Evolutionary conservation across 208 protist genomes (phyloP).

Genomic region (Entamoeba dispar): DNA sequence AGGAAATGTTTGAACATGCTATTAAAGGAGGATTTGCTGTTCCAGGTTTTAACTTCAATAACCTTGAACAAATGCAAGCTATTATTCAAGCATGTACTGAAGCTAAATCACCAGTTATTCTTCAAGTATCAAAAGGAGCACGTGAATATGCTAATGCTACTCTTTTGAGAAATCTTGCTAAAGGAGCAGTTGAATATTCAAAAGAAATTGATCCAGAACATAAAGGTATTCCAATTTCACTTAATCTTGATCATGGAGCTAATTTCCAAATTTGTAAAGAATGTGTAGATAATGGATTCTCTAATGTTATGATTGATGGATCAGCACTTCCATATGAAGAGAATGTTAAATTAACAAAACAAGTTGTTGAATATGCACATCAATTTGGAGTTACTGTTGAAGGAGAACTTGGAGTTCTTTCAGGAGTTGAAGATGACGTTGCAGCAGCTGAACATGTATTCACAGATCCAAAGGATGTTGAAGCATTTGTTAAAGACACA

Average conservation of each 20-base stretch:
- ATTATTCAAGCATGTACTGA: constrained; percentile 27
- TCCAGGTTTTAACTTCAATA: constrained; percentile 34
- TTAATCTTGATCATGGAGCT: constrained; percentile 37
- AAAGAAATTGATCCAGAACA: background rate
- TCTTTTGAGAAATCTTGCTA: constrained; percentile 30
- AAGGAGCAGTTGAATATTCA: constrained; percentile 20
- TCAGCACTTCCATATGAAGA: constrained; percentile 30
- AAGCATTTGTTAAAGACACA: constrained; percentile 23
- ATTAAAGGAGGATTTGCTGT: constrained; percentile 27
- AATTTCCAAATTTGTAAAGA: constrained; percentile 15
- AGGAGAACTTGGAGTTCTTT: constrained; percentile 34
- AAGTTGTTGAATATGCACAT: constrained; percentile 33
- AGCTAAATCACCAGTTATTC: constrained; percentile 33
- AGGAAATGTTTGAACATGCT: constrained; percentile 26
- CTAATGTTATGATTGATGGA: constrained; percentile 41
- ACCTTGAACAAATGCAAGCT: constrained; percentile 33
- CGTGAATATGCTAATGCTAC: constrained; percentile 30
- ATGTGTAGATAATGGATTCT: constrained; percentile 29
- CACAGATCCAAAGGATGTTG: constrained; percentile 31
- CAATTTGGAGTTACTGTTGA: constrained; percentile 29
- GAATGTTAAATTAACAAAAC: constrained; percentile 33
- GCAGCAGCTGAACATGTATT: constrained; percentile 5
- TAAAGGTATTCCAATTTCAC: constrained; percentile 25
- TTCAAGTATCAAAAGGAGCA: constrained; percentile 34
- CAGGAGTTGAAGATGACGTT: constrained; percentile 35